These are phyloP conservation scores for Cryptomeria japonica DNA, from an alignment of 75 land plant genomes.

Conservation along the genomic window DNA sequence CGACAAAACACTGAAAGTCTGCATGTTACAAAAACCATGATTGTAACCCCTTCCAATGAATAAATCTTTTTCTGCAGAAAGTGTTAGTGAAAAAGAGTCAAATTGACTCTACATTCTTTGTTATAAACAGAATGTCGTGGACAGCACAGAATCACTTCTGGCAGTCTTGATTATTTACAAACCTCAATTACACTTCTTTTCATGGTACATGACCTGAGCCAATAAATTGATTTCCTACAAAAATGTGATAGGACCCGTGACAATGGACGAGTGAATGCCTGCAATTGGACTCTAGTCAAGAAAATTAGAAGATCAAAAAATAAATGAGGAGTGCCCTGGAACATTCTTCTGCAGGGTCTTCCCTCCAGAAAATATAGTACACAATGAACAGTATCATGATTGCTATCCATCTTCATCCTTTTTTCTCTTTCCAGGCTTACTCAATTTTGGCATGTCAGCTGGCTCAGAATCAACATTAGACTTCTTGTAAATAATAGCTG, in stretches of 20 bases:
- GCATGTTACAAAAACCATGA: neutral
- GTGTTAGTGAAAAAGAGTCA: conserved; percentile 12
- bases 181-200: conserved; percentile 16
- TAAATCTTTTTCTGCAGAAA: conserved; percentile 8
- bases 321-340: conserved; percentile 4
- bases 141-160: conserved; percentile 11
- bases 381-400: neutral
- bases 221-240: conserved; percentile 19
- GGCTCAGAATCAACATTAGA: conserved; percentile 19
- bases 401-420: conserved; percentile 41
- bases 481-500: conserved; percentile 70
- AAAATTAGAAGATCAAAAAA: conserved; percentile 10
- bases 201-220: conserved; percentile 20
- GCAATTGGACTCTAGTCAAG: conserved; percentile 15
- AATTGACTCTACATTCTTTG: conserved; percentile 12
- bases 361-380: conserved; percentile 1
- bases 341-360: conserved; percentile 10
- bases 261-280: conserved; percentile 7
- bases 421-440: conserved; percentile 39
- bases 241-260: conserved; percentile 14
- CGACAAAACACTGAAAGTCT: neutral
- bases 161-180: conserved; percentile 12
- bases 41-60: neutral
- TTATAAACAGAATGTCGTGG: conserved; percentile 7
- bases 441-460: conserved; percentile 23